Conservation (phyloP, 2,329 filamentous ascomycete species). For the Botryotinia globosa region DNA sequence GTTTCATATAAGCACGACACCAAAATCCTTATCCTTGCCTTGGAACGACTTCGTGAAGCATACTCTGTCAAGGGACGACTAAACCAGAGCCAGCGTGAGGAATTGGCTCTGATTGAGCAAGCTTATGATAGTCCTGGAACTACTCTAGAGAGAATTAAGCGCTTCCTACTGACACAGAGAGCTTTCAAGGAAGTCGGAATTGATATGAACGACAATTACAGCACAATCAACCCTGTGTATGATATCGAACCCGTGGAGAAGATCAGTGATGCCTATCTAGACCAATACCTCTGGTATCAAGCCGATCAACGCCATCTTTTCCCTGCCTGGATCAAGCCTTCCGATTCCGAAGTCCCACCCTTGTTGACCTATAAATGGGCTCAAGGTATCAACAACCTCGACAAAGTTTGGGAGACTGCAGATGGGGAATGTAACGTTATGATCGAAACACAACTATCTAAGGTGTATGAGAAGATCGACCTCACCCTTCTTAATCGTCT, state of each 20-base stretch:
- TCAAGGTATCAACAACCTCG: slow-evolving; percentile 97
- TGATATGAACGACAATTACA: slow-evolving; percentile 99
- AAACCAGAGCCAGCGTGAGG: slow-evolving; percentile 96
- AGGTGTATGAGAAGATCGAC: slow-evolving; percentile 99
- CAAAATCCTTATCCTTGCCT: slow-evolving; percentile 92
- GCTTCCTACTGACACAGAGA: slow-evolving; percentile 92
- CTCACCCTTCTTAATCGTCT: slow-evolving; percentile 91
- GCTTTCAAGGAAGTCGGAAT: slow-evolving; percentile 99
- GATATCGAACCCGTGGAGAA: slow-evolving; percentile 99
- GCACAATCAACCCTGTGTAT: slow-evolving; percentile 97
- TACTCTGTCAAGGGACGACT: slow-evolving; percentile 97
- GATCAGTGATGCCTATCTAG: slow-evolving; percentile 97
- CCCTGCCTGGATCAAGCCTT: slow-evolving; percentile 98
- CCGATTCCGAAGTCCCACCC: slow-evolving; percentile 94
- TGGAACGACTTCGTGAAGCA: slow-evolving; percentile 88
- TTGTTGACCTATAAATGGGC: slow-evolving; percentile 98
- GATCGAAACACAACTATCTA: slow-evolving; percentile 97
- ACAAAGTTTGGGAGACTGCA: slow-evolving; percentile 89
- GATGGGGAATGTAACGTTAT: slow-evolving; percentile 98
- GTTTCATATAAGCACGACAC: slow-evolving; percentile 99
- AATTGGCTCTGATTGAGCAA: slow-evolving; percentile 94
- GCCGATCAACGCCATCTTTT: slow-evolving; percentile 96
- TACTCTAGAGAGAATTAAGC: slow-evolving; percentile 92
- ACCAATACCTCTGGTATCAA: slow-evolving; percentile 99
- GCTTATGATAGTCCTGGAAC: slow-evolving; percentile 98